Percentiles rank a stretch among this genome's conserved stretches.
These are phyloP conservation scores for Rhizodiscina lignyota DNA, from an alignment of 495 filamentous ascomycete species.

Conservation along the genomic window DNA sequence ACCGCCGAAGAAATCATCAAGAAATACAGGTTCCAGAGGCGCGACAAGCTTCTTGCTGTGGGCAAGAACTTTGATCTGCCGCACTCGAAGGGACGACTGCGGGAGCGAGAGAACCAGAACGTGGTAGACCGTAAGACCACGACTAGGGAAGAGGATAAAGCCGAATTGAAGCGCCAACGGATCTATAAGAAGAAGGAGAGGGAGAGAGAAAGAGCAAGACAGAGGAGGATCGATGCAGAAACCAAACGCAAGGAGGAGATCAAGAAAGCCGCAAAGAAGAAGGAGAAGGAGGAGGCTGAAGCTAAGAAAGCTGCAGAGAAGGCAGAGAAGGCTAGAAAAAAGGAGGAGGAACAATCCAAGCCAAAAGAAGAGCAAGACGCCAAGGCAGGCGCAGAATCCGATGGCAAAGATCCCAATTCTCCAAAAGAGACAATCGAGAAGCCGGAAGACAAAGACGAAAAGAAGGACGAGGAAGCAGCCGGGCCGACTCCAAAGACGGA, in stretches of 20 bases:
- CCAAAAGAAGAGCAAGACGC: conserved; percentile 11
- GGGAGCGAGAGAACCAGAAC: background rate
- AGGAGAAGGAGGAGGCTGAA: conserved; percentile 14
- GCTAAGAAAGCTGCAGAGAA: conserved; percentile 10
- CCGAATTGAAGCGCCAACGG: background rate
- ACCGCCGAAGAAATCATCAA: conserved; percentile 47
- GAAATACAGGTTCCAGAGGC: conserved; percentile 35
- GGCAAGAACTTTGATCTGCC: conserved; percentile 67
- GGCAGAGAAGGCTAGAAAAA: conserved; percentile 8
- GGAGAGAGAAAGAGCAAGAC: conserved; percentile 1
- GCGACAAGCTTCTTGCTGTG: conserved; percentile 66
- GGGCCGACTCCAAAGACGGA: background rate
- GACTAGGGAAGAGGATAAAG: background rate
- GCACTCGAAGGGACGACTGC: conserved; percentile 50
- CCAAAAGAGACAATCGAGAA: conserved; percentile 1
- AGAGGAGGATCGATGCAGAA: background rate
- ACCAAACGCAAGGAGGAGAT: conserved; percentile 33
- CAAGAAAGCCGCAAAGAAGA: conserved; percentile 22
- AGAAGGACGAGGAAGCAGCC: conserved; percentile 1
- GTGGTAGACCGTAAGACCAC: background rate
- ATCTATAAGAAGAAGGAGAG: background rate
- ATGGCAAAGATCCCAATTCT: conserved; percentile 5
- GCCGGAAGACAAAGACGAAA: background rate
- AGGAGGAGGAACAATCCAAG: conserved; percentile 9
- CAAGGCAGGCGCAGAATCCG: conserved; percentile 6